phyloP scores from a whole-genome alignment of 176 grass and related monocot genomes.

The Juncus inflexus region DNA sequence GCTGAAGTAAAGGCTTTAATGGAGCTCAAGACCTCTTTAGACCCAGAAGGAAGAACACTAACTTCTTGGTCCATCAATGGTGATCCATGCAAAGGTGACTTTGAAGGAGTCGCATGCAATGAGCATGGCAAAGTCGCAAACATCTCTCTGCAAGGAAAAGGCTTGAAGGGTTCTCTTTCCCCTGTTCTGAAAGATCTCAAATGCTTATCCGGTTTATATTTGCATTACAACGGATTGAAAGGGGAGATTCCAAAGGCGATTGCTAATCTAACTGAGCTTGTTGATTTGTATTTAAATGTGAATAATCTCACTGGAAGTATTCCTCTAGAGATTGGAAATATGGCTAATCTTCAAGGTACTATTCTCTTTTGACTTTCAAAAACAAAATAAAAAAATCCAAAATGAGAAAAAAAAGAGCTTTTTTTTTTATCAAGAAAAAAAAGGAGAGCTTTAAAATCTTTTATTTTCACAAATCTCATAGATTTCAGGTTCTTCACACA shows the following conservation, averaged over 20 bases:
- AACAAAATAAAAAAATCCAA: neutral
- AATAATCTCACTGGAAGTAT: conserved; percentile 71
- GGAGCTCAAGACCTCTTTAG: conserved; percentile 53
- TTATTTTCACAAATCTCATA: neutral
- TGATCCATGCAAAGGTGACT: conserved; percentile 54
- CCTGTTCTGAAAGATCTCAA: conserved; percentile 54
- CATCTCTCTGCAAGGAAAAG: conserved; percentile 86
- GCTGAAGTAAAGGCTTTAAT: conserved; percentile 63
- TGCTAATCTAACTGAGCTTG: conserved; percentile 37
- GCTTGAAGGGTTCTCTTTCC: conserved; percentile 62
- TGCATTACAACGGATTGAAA: conserved; percentile 77
- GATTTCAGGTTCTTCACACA: conserved; percentile 16
- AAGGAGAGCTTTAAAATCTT: neutral
- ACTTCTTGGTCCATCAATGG: conserved; percentile 56
- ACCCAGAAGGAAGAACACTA: conserved; percentile 48
- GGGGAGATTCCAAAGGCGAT: conserved; percentile 62
- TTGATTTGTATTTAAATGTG: conserved; percentile 82
- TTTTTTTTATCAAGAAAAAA: too few relatives aligned
- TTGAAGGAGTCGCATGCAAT: conserved; percentile 84
- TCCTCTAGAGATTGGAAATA: conserved; percentile 57
- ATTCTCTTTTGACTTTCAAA: neutral
- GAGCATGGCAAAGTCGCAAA: conserved; percentile 68
- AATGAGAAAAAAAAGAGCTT: too few relatives aligned
- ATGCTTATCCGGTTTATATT: conserved; percentile 69
- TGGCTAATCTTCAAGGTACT: conserved; percentile 73